A percentile compares a stretch with the other conserved stretches of the same genome.
phyloP scores from a whole-genome alignment of 2,329 filamentous ascomycete genomes.

The Aureobasidium lini region DNA sequence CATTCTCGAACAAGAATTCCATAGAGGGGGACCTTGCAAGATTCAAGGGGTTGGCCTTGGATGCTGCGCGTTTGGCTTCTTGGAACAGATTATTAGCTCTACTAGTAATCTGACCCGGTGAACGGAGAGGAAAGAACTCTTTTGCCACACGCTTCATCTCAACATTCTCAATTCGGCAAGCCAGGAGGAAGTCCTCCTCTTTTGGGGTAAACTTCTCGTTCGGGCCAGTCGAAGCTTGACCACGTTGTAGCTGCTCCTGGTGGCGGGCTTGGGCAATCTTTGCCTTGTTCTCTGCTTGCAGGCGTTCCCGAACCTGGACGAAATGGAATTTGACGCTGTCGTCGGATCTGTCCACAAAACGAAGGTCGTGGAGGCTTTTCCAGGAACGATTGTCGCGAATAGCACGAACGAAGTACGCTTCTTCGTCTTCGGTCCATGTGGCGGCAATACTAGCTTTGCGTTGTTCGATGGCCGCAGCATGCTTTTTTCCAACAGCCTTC shows the following conservation, averaged over 20 bases:
- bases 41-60: neutral
- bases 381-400: neutral
- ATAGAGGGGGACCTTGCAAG: neutral
- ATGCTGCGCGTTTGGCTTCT: neutral
- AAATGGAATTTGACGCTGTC: conserved; percentile 3
- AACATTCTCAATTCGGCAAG: conserved; percentile 8
- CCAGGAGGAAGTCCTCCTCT: conserved; percentile 14
- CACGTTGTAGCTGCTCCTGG: neutral
- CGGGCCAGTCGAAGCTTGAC: conserved; percentile 1
- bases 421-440: conserved; percentile 1
- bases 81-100: conserved; percentile 10
- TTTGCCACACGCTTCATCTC: conserved; percentile 15
- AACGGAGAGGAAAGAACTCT: conserved; percentile 13
- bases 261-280: neutral
- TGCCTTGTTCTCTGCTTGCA: neutral
- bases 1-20: neutral
- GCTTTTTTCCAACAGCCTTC: neutral
- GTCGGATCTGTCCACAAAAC: neutral
- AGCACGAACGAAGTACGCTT: neutral
- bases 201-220: conserved; percentile 9
- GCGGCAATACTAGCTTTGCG: neutral
- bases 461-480: neutral
- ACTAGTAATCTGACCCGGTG: neutral
- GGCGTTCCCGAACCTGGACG: neutral
- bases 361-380: conserved; percentile 6